A percentile compares a stretch with the other conserved stretches of the same genome.
phyloP scores from a whole-genome alignment of 2,329 filamentous ascomycete species.

The Fusarium lyarnte region DNA sequence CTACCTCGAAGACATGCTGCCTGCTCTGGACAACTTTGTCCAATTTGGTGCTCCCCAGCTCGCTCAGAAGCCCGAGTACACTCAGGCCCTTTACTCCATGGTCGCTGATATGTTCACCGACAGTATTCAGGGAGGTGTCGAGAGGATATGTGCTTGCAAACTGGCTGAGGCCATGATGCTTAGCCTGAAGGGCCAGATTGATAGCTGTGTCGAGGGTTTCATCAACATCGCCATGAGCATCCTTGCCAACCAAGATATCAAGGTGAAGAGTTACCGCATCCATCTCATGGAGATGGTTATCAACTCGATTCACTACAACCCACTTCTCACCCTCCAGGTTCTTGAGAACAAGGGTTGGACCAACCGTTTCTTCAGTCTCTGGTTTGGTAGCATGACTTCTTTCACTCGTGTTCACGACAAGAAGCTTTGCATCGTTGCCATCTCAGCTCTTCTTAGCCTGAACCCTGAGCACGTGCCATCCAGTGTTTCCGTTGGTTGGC shows the following conservation, averaged over 20 bases:
- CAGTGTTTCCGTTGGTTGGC: slow-evolving; percentile 97
- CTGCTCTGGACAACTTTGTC: slow-evolving; percentile 96
- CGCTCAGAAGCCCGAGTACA: slow-evolving; percentile 83
- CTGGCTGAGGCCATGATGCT: slow-evolving; percentile 97
- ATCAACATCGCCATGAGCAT: slow-evolving; percentile 89
- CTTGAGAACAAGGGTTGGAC: slow-evolving; percentile 95
- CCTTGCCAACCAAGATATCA: slow-evolving; percentile 77
- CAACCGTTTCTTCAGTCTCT: slow-evolving; percentile 98
- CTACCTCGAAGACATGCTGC: slow-evolving; percentile 98
- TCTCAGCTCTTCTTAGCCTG: slow-evolving; percentile 84
- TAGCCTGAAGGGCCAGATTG: slow-evolving; percentile 87
- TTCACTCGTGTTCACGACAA: slow-evolving; percentile 98
- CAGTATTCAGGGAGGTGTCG: slow-evolving; percentile 90
- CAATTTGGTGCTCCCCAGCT: slow-evolving; percentile 87
- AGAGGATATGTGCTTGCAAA: slow-evolving; percentile 97
- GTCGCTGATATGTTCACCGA: slow-evolving; percentile 94
- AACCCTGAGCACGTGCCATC: slow-evolving; percentile 82
- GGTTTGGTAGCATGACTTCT: slow-evolving; percentile 95
- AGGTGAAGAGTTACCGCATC: slow-evolving; percentile 92
- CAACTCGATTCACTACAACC: slow-evolving; percentile 98
- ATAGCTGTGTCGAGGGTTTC: slow-evolving; percentile 89
- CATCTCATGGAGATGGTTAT: slow-evolving; percentile 99
- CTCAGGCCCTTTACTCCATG: slow-evolving; percentile 91
- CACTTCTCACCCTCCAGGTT: slow-evolving; percentile 81
- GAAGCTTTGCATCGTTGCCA: slow-evolving; percentile 96